Evolutionary conservation across 192 early-diverging fungal genomes (phyloP).

Genomic region (Chytriomyces sp.): DNA sequence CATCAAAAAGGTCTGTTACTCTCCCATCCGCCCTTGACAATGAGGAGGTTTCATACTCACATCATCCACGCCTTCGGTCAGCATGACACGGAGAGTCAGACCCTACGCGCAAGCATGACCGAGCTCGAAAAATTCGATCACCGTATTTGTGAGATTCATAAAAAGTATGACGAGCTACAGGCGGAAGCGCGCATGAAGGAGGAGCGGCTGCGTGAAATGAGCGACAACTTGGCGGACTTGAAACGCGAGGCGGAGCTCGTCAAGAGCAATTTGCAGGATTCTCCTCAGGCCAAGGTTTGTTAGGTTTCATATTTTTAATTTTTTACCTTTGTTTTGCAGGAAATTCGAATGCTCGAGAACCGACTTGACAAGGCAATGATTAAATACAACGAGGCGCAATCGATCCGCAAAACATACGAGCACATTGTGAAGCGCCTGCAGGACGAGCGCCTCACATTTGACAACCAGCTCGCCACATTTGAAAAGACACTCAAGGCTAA

Average conservation of each 20-base stretch:
- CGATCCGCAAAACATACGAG: constrained; percentile 64
- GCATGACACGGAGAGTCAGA: constrained; percentile 44
- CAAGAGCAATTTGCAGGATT: constrained; percentile 49
- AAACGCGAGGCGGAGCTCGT: constrained; percentile 50
- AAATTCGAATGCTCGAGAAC: constrained; percentile 63
- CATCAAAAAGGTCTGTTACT: constrained; percentile 55
- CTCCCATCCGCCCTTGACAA: neutral
- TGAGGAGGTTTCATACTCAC: neutral
- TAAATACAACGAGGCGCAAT: constrained; percentile 69
- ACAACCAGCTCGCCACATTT: constrained; percentile 62
- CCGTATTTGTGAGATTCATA: constrained; percentile 59
- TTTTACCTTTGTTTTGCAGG: constrained; percentile 34
- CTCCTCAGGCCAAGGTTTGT: constrained; percentile 54
- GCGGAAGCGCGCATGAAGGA: constrained; percentile 57
- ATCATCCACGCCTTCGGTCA: neutral
- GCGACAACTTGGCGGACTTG: constrained; percentile 54
- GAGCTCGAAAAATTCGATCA: constrained; percentile 65
- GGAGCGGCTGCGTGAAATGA: constrained; percentile 41
- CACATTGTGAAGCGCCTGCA: constrained; percentile 61
- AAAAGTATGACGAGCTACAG: constrained; percentile 61
- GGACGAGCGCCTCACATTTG: constrained; percentile 63
- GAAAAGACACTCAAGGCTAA: constrained; percentile 60
- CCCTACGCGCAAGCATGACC: constrained; percentile 47
- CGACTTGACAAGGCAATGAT: constrained; percentile 64
- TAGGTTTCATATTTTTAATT: constrained; percentile 7